Base-by-base conservation (phyloP, 1,284 basidiomycete genomes). In the Sporisorium scitamineum region DNA sequence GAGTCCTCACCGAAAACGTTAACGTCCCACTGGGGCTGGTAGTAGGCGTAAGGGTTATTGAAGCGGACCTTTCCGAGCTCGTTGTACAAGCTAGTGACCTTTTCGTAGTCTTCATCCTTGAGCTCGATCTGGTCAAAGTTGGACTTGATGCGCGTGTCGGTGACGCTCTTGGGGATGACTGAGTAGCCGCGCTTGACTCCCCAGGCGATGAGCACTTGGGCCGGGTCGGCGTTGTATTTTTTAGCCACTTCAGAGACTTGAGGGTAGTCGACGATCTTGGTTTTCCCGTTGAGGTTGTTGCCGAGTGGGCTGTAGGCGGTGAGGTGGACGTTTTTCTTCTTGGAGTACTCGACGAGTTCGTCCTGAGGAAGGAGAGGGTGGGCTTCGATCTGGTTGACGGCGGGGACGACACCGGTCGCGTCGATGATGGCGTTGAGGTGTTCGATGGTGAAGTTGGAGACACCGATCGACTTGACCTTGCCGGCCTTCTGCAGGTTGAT, bases 361-460 rank as follows among this genome's bases (percentile, higher is more conserved):
- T 84, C 78, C 67, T 84, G 83, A 13, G 80, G 82, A 14, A 84
- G 79, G 5, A 84, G 70, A 8, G 94, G 93, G 87, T 95, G 94
- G 34, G 90, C 90, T 86, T 95, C 93, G 75, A 95, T 88, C 87
- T 95, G 94, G 88, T 94, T 94, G 53, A 88, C 90, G 44, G 89
- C 91, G 22, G 94, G 94, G 59, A 90, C 89, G 59, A 92, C 91
- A 22, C 92, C 92, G 5, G 93, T 93, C 3, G 90, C 92, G 14
- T 89, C 87, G 79, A 91, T 91, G 83, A 95, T 89, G 34, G 88
- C 91, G 83, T 93, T 86, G 63, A 94, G 86, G 54, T 91, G 88
- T 47, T 88, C 87, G 55, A 91, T 87, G 32, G 89, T 90, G 85
- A 94, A 94, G 89, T 95, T 95, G 72, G 92, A 93, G 14, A 95